These are phyloP conservation scores for Iodosphaeria phyllophila DNA, from an alignment of 2,329 filamentous ascomycete genomes.

Conservation along the genomic window DNA sequence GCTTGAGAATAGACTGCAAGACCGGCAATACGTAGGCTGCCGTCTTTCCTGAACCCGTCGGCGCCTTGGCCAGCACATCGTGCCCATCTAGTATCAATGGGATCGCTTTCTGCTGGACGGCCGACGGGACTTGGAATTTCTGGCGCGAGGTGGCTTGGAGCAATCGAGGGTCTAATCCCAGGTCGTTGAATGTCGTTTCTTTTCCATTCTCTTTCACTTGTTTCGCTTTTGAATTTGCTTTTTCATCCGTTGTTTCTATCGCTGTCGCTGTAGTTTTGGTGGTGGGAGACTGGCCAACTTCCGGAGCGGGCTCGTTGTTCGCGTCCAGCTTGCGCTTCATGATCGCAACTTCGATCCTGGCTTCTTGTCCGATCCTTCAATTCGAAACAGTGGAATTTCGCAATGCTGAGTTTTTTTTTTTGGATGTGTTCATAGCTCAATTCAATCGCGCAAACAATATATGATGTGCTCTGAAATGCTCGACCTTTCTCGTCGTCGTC, in stretches of 20 bases:
- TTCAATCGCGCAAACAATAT: no score
- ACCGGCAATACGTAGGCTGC: slow-evolving; percentile 86
- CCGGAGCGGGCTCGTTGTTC: slow-evolving; percentile 23
- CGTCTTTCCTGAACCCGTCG: slow-evolving; percentile 93
- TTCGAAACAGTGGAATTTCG: no score
- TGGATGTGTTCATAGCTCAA: no score
- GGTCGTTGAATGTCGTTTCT: slow-evolving; percentile 46
- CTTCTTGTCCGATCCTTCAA: no score
- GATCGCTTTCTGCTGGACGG: slow-evolving; percentile 73
- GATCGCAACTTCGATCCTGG: no score
- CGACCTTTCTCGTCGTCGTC: no score
- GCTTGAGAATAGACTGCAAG: slow-evolving; percentile 66
- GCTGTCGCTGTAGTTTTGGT: not conserved
- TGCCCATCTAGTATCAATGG: slow-evolving; percentile 73
- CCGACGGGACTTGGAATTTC: slow-evolving; percentile 72
- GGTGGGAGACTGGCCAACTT: slow-evolving; percentile 9
- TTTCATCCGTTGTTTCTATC: slow-evolving; percentile 2
- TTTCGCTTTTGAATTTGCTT: no score
- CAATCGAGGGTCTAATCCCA: slow-evolving; percentile 70
- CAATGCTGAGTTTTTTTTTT: no score
- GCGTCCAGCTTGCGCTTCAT: slow-evolving; percentile 42
- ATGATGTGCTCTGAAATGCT: no score
- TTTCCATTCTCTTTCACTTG: no score
- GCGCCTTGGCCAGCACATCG: slow-evolving; percentile 80
- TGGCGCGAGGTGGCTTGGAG: slow-evolving; percentile 73